A percentile compares a stretch with the other conserved stretches of the same genome.
Evolutionary conservation across 2,329 filamentous ascomycete genomes (phyloP).

Genomic region (Bipolaris sorokiniana): DNA sequence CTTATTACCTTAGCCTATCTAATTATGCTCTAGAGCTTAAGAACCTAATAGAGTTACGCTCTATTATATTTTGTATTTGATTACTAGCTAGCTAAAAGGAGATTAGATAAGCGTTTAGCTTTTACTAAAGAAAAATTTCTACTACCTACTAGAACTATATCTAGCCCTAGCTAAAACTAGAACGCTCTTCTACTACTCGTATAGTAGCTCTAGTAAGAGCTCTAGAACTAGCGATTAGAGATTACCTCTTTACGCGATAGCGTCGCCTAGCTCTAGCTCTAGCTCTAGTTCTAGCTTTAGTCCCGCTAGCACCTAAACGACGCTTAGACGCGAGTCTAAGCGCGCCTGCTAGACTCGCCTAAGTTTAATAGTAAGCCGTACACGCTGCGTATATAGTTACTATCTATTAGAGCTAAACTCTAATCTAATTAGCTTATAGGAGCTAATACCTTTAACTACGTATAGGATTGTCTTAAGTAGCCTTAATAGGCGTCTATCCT

Average conservation of each 20-base stretch:
- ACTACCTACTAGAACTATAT: constrained; percentile 1
- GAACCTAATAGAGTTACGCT: no score
- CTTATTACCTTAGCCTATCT: no score
- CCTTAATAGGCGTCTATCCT: neutral
- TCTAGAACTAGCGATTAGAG: neutral
- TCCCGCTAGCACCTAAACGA: neutral
- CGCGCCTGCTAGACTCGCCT: neutral
- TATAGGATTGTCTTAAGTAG: neutral
- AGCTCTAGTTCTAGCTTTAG: no score
- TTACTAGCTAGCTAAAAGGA: neutral
- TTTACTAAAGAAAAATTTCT: neutral
- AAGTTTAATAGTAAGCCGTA: neutral
- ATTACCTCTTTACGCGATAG: neutral
- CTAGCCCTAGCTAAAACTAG: neutral
- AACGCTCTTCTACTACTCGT: neutral
- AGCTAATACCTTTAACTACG: constrained; percentile 1
- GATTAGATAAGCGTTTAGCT: neutral
- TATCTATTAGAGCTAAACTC: neutral
- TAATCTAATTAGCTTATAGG: neutral
- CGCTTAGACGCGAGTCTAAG: neutral
- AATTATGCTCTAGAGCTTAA: no score
- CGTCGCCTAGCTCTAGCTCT: neutral
- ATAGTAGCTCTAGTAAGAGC: neutral
- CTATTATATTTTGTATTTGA: neutral
- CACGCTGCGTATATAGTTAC: neutral